Evolutionary conservation across 768 basidiomycete species (phyloP).

Genomic region (Russula foetens): DNA sequence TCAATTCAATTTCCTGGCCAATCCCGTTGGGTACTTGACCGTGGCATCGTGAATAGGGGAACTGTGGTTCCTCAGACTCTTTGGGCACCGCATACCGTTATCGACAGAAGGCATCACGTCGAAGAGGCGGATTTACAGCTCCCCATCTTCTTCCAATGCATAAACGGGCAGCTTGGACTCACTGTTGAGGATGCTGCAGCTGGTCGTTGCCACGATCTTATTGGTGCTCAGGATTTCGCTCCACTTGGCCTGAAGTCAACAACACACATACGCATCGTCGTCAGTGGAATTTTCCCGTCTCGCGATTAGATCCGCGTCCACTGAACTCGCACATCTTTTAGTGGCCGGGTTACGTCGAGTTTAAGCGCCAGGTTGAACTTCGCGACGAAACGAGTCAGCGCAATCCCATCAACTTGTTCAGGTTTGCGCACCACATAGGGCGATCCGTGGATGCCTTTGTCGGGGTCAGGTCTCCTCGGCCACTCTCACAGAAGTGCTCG

Average conservation of each 20-base stretch:
- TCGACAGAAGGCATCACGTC: background rate
- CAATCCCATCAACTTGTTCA: background rate
- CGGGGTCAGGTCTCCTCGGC: background rate
- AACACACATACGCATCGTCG: background rate
- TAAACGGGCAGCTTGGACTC: constrained; percentile 1
- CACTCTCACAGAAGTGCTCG: too few relatives aligned
- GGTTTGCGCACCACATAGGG: constrained; percentile 1
- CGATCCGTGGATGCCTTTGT: constrained; percentile 8
- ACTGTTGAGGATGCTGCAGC: background rate
- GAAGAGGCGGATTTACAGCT: background rate
- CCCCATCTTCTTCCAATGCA: constrained; percentile 7
- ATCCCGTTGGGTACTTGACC: background rate
- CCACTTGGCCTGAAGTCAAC: background rate
- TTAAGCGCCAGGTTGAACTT: background rate
- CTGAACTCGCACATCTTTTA: background rate
- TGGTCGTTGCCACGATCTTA: background rate
- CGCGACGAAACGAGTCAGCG: background rate
- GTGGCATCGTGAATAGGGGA: background rate
- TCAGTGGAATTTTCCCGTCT: background rate
- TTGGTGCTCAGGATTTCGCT: background rate
- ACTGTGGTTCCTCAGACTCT: constrained; percentile 10
- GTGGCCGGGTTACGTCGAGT: constrained; percentile 10
- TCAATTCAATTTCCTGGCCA: background rate
- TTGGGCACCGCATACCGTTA: background rate
- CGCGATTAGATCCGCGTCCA: too few relatives aligned